A percentile compares a stretch with the other conserved stretches of the same genome.
Conservation (phyloP, 306 rosid species). For the Oxytropis ochrocephala region DNA sequence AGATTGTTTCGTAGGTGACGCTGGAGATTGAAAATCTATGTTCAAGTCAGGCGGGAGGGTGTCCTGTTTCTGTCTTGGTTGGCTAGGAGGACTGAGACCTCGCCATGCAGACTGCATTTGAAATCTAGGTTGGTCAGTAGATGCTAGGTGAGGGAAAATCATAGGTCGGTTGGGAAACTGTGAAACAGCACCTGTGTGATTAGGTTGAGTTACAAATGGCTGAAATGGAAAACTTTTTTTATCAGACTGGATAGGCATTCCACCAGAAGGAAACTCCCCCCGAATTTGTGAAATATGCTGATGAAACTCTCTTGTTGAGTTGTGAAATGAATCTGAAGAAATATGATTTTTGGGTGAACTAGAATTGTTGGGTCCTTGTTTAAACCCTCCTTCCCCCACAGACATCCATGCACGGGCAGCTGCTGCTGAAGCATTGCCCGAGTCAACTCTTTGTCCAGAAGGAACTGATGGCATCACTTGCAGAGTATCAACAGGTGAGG, state of each 20-base stretch:
- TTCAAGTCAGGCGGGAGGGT: slow-evolving; percentile 93
- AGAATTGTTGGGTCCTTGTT: slow-evolving; percentile 49
- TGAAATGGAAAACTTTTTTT: slow-evolving; percentile 51
- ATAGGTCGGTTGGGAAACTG: slow-evolving; percentile 53
- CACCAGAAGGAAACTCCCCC: slow-evolving; percentile 62
- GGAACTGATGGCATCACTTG: slow-evolving; percentile 41
- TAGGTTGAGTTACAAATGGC: slow-evolving; percentile 49
- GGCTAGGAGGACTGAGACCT: slow-evolving; percentile 53
- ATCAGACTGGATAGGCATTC: slow-evolving; percentile 50
- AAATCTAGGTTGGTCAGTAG: slow-evolving; percentile 65
- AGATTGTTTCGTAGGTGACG: slow-evolving; percentile 83
- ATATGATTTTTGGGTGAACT: slow-evolving; percentile 50
- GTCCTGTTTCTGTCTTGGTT: slow-evolving; percentile 68
- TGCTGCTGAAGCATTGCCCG: slow-evolving; percentile 71
- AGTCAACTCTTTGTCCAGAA: slow-evolving; percentile 51
- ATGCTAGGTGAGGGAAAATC: slow-evolving; percentile 56
- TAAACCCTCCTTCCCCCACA: slow-evolving; percentile 76
- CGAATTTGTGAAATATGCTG: slow-evolving; percentile 46
- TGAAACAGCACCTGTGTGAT: slow-evolving; percentile 32
- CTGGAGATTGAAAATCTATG: slow-evolving; percentile 84
- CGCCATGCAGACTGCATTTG: slow-evolving; percentile 70
- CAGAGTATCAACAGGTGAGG: slow-evolving; percentile 39
- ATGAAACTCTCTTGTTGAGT: slow-evolving; percentile 56
- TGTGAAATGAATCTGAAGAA: slow-evolving; percentile 62
- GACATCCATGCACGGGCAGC: slow-evolving; percentile 98